A percentile compares a stretch with the other conserved stretches of the same genome.
Evolutionary conservation across 345 rosid species (phyloP).

Genomic region (Lumnitzera littorea): DNA sequence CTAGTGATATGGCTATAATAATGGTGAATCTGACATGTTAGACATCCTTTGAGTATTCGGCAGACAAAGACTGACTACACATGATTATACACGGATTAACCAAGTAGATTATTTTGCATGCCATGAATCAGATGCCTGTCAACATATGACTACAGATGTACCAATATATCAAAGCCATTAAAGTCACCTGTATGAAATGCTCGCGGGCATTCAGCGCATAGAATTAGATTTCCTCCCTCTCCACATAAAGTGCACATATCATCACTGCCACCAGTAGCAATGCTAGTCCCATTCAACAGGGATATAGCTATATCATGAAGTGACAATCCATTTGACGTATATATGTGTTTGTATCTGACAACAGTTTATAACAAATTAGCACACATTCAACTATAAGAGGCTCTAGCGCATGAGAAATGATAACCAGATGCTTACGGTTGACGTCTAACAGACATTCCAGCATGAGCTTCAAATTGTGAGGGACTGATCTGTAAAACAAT

Average conservation of each 20-base stretch:
- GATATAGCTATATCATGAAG: conserved; percentile 93
- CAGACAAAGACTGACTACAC: too few relatives aligned
- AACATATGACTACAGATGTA: neutral
- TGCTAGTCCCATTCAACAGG: conserved; percentile 69
- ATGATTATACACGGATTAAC: too few relatives aligned
- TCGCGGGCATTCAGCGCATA: conserved; percentile 77
- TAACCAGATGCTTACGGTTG: conserved; percentile 75
- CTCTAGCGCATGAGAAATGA: conserved; percentile 9
- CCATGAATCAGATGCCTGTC: too few relatives aligned
- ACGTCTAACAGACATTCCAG: conserved; percentile 99
- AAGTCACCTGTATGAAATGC: conserved; percentile 75
- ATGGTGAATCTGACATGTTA: too few relatives aligned
- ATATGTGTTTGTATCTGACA: conserved; percentile 87
- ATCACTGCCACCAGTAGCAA: conserved; percentile 65
- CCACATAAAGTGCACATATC: conserved; percentile 92
- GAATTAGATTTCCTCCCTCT: conserved; percentile 65
- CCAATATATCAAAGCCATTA: neutral
- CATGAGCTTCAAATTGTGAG: conserved; percentile 98
- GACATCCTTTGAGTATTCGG: too few relatives aligned
- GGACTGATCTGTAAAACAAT: conserved; percentile 73
- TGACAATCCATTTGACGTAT: conserved; percentile 66
- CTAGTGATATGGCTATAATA: too few relatives aligned
- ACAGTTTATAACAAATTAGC: conserved; percentile 8
- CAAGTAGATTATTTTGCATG: too few relatives aligned
- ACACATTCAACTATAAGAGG: conserved; percentile 7